These are phyloP conservation scores for Isoetes engelmannii DNA, from an alignment of 83 land plant genomes.

Conservation along the genomic window DNA sequence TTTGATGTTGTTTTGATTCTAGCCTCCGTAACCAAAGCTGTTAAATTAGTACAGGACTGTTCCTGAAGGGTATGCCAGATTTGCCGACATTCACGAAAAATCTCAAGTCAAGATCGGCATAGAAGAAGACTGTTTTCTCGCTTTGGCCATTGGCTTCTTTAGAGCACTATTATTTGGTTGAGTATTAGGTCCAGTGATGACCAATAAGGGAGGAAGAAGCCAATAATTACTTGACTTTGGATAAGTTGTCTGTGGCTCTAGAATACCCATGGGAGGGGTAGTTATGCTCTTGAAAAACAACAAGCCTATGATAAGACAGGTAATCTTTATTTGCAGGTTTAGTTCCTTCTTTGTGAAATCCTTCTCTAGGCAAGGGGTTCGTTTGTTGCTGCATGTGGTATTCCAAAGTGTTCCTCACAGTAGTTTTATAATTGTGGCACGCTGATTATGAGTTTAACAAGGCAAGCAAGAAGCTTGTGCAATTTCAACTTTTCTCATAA, in stretches of 20 bases:
- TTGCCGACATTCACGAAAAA: too few species aligned
- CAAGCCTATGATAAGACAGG: conserved; percentile 29
- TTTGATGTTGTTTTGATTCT: too few species aligned
- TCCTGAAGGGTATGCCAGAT: too few species aligned
- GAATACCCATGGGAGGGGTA: conserved; percentile 16
- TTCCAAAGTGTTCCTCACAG: not conserved
- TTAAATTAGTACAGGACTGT: too few species aligned
- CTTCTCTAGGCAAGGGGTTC: not conserved
- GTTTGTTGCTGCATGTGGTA: not conserved
- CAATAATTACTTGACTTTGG: conserved; percentile 26
- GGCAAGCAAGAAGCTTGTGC: not conserved
- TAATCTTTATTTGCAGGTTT: not conserved
- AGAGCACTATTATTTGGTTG: too few species aligned
- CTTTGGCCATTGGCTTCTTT: too few species aligned
- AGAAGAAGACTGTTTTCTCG: too few species aligned
- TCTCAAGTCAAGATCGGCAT: too few species aligned
- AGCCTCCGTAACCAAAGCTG: too few species aligned
- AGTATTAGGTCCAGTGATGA: conserved; percentile 1
- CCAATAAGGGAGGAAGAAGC: conserved; percentile 11
- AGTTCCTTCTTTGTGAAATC: not conserved
- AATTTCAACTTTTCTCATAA: conserved; percentile 46
- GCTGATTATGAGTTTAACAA: too few species aligned
- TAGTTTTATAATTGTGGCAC: not conserved
- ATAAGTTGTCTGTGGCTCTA: conserved; percentile 18
- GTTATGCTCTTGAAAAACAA: conserved; percentile 38